Conservation (phyloP, 2,329 filamentous ascomycete genomes). For the Rhynchosporium graminicola region DNA sequence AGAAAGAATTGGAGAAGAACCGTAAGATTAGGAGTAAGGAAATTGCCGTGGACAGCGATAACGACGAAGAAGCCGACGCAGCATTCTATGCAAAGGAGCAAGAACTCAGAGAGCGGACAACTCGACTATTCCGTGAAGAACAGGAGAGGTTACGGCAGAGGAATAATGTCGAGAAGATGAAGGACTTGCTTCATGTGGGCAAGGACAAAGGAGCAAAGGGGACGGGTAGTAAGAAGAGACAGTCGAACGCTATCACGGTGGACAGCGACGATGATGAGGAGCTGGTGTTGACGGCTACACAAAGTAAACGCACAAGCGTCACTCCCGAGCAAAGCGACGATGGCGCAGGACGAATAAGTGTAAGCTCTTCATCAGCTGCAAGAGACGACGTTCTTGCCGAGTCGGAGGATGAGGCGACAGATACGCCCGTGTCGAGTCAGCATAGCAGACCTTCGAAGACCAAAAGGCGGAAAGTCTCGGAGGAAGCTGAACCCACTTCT, state of each 20-base stretch:
- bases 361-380: slow-evolving; percentile 30
- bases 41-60: slow-evolving; percentile 81
- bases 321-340: slow-evolving; percentile 39
- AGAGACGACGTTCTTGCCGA: slow-evolving; percentile 37
- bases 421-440: slow-evolving; percentile 46
- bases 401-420: slow-evolving; percentile 40
- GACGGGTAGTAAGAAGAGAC: slow-evolving; percentile 32
- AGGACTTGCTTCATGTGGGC: slow-evolving; percentile 34
- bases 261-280: slow-evolving; percentile 39
- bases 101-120: slow-evolving; percentile 52
- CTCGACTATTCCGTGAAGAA: slow-evolving; percentile 50
- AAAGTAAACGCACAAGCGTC: slow-evolving; percentile 23
- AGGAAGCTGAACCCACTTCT: slow-evolving; percentile 38
- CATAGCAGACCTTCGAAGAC: slow-evolving; percentile 38
- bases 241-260: slow-evolving; percentile 27
- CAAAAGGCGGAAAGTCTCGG: slow-evolving; percentile 44
- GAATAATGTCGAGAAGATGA: slow-evolving; percentile 36
- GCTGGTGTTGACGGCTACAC: slow-evolving; percentile 16
- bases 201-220: slow-evolving; percentile 21
- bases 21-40: slow-evolving; percentile 81
- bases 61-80: slow-evolving; percentile 72
- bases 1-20: slow-evolving; percentile 74
- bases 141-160: slow-evolving; percentile 60
- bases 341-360: slow-evolving; percentile 33
- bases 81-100: slow-evolving; percentile 81